Conservation (phyloP, 768 basidiomycete genomes). For the Phylloporus arenicola region DNA sequence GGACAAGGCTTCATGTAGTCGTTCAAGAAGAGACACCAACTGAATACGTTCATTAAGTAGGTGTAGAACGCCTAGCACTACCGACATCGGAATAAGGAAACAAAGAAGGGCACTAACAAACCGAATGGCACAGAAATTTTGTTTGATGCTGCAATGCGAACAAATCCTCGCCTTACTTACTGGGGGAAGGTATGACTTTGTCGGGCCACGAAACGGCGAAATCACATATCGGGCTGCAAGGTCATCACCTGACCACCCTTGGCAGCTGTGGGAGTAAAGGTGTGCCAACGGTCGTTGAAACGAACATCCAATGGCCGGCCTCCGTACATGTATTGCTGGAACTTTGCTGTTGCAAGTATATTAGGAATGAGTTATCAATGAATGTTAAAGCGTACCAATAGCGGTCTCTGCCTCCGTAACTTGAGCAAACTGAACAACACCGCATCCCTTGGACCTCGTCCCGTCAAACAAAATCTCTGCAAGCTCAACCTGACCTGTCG, state of each 20-base stretch:
- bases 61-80: background rate
- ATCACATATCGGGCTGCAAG: constrained; percentile 52
- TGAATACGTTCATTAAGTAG: background rate
- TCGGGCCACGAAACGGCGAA: background rate
- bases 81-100: background rate
- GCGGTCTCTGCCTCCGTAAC: constrained; percentile 90
- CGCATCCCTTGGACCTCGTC: constrained; percentile 87
- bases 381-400: constrained; percentile 50
- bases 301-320: constrained; percentile 86
- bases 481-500: constrained; percentile 89
- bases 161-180: background rate
- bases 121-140: background rate
- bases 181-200: background rate
- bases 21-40: background rate
- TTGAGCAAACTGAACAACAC: constrained; percentile 91
- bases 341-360: constrained; percentile 56
- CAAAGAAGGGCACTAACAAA: background rate
- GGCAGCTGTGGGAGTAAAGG: constrained; percentile 82
- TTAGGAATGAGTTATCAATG: background rate
- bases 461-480: constrained; percentile 95
- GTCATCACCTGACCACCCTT: constrained; percentile 75
- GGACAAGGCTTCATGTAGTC: too few relatives aligned
- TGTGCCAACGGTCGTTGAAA: constrained; percentile 95
- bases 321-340: constrained; percentile 93
- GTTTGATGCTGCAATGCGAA: background rate